Evolutionary conservation across 805 yeast genomes (phyloP), one percentile per base, ranked within the genome.

Genomic region (Hanseniaspora meyeri): DNA sequence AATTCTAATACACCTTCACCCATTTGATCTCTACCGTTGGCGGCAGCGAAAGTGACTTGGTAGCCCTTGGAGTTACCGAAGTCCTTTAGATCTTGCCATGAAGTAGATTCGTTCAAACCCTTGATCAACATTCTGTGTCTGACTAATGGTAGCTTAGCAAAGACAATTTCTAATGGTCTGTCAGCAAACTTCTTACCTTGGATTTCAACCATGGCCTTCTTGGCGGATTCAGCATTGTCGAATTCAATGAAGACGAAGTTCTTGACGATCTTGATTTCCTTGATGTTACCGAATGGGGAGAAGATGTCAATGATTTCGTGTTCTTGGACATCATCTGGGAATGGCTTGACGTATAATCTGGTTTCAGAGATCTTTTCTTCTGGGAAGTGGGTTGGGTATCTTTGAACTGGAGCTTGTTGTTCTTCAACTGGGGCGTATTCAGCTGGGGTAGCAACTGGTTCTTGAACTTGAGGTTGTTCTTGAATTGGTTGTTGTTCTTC

Each of bases 241-340:
- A 81, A 93, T 68, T 90, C 95, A 59, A 91, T 85, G 68, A 87
- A 90, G 29, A 95, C 97, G 66, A 82, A 86, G 45, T 96, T 96
- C 64, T 85, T 83, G 77, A 83, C 76, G 62, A 85, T 70, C 67
- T 81, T 81, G 54, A 83, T 80, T 65, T 83, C 88, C 60, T 76
- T 74, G 63, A 85, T 72, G 50, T 84, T 78, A 62, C 91, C 95
- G 59, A 76, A 76, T 57, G 80, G 77, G 20, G 80, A 68, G 66
- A 85, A 85, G 66, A 81, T 81, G 58, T 79, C 87, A 70, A 82
- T 83, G 56, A 85, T 71, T 64, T 83, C 86, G 59, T 82, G 80
- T 59, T 73, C 76, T 59, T 68, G 70, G 43, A 70, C 74, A 60
- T 79, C 83, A 52, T 73, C 76, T 62, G 80, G 78, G 65, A 80